Conservation (phyloP, 2,329 filamentous ascomycete genomes). For the Trichophyton equinum region DNA sequence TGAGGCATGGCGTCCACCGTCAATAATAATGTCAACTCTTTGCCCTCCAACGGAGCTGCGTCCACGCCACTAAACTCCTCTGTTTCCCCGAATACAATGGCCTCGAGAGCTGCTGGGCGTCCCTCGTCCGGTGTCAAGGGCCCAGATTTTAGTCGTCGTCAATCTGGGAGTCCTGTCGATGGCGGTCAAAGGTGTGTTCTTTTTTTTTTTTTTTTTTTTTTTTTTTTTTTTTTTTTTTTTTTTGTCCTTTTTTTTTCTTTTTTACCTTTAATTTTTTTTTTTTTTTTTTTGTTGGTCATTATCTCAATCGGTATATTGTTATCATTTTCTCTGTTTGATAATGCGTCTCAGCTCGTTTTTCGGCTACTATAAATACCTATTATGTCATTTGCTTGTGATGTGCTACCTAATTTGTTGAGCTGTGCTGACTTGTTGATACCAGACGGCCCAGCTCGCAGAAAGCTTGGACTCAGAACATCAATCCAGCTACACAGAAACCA, state of each 20-base stretch:
- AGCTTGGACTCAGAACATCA: slow-evolving; percentile 49
- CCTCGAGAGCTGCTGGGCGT: slow-evolving; percentile 38
- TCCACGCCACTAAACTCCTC: slow-evolving; percentile 27
- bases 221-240: slow-evolving; percentile 12
- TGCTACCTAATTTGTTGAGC: not conserved
- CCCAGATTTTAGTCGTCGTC: slow-evolving; percentile 43
- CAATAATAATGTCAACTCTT: slow-evolving; percentile 18
- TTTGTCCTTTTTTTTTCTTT: not conserved
- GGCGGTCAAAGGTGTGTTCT: slow-evolving; percentile 41
- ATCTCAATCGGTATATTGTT: no score
- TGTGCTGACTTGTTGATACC: slow-evolving; percentile 15
- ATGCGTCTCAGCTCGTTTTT: no score
- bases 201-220: slow-evolving; percentile 9
- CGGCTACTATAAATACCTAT: not conserved
- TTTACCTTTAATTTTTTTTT: not conserved
- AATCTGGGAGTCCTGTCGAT: slow-evolving; percentile 44
- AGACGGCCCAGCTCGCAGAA: slow-evolving; percentile 45
- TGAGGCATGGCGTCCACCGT: slow-evolving; percentile 30
- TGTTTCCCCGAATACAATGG: slow-evolving; percentile 22
- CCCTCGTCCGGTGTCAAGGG: slow-evolving; percentile 39
- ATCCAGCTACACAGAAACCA: slow-evolving; percentile 48
- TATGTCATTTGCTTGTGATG: not conserved
- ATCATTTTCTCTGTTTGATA: no score
- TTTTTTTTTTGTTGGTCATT: not conserved
- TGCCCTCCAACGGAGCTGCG: slow-evolving; percentile 26